Evolutionary conservation across 106 monocot genomes (phyloP), one percentile per base, ranked within the genome.

Genomic region (Dioscorea zingiberensis): DNA sequence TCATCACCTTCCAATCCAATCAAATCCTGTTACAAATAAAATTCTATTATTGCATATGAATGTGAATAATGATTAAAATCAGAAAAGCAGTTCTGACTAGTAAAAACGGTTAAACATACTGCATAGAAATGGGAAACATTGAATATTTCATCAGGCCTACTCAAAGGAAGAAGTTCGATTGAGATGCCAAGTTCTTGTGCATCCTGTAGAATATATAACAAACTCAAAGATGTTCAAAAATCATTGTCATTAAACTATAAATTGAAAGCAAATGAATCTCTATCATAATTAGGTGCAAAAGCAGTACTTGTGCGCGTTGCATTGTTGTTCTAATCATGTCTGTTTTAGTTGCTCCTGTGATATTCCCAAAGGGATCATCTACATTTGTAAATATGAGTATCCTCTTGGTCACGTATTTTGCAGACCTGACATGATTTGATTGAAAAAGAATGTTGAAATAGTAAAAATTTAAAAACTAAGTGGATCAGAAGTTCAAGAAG

Each of bases 301-400:
- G 38, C 38, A 38, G 13, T 82, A 88, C 93, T 75, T 81, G 81
- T 54, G 91, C 95, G 62, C 95, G 87, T 59, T 95, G 95, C 24
- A 88, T 13, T 6, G 91, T 89, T 27, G 88, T 97, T 63, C 86
- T 85, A 62, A 92, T 85, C 97, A 97, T 97, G 68, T 97, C 97
- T 58, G 73, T 71, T 70, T 92, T 92, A 21, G 47, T 22, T 48
- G 79, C 69, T 12, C 88, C 97, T 24, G 68, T 58, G 44, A 97
- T 72, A 74, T 21, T 68, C 26, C 85, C 79, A 82, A 97, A 97
- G 38, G 97, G 97, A 77, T 92, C 72, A 73, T 97, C 97, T 73
- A 92, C 97, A 66, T 97, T 97, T 12, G 97, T 92, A 63, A 97
- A 86, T 59, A 97, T 58, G 45, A 97, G 70, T 58, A 97, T 88